Base-by-base conservation (phyloP, 768 basidiomycete genomes). In the Pleurotus tuber-regium region DNA sequence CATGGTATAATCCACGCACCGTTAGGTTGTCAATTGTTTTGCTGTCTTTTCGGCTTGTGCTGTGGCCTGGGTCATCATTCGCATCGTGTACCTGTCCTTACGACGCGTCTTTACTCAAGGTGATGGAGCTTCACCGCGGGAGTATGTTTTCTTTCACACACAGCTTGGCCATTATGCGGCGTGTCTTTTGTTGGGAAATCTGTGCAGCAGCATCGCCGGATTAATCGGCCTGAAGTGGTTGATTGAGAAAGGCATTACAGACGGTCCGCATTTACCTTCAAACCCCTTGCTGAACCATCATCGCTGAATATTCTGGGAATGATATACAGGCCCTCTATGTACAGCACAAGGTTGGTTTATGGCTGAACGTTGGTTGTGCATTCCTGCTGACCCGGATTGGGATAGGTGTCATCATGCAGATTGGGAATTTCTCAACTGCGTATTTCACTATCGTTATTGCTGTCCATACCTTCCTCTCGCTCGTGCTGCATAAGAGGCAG, bases 161-260 rank as follows among this genome's bases (percentile, higher is more conserved):
- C 86, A 86, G 55, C 75, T 88, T 11, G 88, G 88, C 1, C 76
- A 78, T 43, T 88, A 87, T 62, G 76, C 79, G n/a, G 74, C 71
- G 31, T 86, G 80, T 59, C 70, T 90, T 51, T 70, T 88, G 54
- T 57, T 83, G 23, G 76, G 77, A 54, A 83, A 87, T 62, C 66
- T 79, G 48, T 67, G 83, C 61, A 78, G 69, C 51, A 73, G 76
- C 26, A 46, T 72, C 12, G 72, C 82, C 47, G 84, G 82, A 31
- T 63, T 85, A 7, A 71, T 88, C 43, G 74, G 76, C 28, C 56
- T 83, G 43, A 59, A 65, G 25, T 87, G 84, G 81, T 43, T 78
- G 28, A 48, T 65, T 10, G 52, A 65, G 30, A 70, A 66, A 31
- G 75, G 74, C 9, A 72, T 86, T 16, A 69, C 63, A 40, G 66